These are phyloP conservation scores for Saccharum spontaneum DNA, from an alignment of 176 grass and related monocot genomes.

Conservation along the genomic window DNA sequence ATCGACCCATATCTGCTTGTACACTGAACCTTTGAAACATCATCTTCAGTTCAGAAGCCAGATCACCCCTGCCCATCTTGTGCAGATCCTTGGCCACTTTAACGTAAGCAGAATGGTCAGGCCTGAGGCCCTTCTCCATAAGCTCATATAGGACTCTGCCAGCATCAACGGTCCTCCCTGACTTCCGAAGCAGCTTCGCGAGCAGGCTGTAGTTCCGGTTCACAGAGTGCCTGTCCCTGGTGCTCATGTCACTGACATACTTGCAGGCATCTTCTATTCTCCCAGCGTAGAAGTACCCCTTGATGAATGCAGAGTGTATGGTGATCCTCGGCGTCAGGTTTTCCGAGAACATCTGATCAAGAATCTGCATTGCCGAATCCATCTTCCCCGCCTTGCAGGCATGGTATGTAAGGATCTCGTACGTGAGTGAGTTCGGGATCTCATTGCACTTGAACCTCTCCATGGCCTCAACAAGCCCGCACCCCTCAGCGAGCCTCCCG, in stretches of 20 bases:
- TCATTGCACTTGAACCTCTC: constrained; percentile 26
- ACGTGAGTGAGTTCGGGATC: constrained; percentile 53
- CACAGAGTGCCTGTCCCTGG: constrained; percentile 50
- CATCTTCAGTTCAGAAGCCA: constrained; percentile 62
- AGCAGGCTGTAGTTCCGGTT: constrained; percentile 86
- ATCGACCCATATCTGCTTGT: constrained; percentile 18
- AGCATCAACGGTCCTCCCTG: constrained; percentile 53
- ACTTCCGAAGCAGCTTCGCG: constrained; percentile 46
- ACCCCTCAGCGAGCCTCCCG: constrained; percentile 55
- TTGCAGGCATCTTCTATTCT: constrained; percentile 52
- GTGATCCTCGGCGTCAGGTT: constrained; percentile 60
- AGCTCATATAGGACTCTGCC: constrained; percentile 72
- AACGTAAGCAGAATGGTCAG: constrained; percentile 64
- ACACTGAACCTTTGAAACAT: constrained; percentile 50
- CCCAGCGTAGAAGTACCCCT: constrained; percentile 58
- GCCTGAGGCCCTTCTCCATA: constrained; percentile 73
- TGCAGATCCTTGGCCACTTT: constrained; percentile 67
- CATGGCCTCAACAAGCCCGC: constrained; percentile 75
- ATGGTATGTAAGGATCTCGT: constrained; percentile 67
- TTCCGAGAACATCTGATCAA: constrained; percentile 58
- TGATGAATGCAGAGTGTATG: constrained; percentile 79
- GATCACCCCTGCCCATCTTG: constrained; percentile 48
- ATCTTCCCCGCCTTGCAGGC: constrained; percentile 63
- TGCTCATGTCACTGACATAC: constrained; percentile 65
- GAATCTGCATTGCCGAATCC: constrained; percentile 59